Percentiles rank a stretch among this genome's conserved stretches.
Conservation (phyloP, 1,139 yeast genomes). For the Debaryomyces singareniensis region DNA sequence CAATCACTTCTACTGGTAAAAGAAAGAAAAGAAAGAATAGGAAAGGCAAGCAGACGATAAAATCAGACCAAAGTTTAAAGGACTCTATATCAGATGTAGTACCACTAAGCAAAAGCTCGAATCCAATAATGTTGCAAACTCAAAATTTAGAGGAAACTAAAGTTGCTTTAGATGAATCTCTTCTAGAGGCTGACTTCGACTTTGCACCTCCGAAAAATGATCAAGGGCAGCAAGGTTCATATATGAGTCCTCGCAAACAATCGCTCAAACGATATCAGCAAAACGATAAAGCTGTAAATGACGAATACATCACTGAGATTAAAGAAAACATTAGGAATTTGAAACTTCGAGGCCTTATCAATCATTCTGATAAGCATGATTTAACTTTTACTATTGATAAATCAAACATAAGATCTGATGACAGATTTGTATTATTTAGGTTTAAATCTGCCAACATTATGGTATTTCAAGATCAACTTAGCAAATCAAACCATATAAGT, state of each 20-base stretch:
- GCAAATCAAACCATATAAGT: constrained; percentile 8
- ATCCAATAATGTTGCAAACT: too few species aligned
- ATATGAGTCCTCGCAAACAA: constrained; percentile 34
- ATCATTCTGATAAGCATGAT: constrained; percentile 1
- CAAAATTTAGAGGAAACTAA: too few species aligned
- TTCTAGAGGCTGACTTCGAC: too few species aligned
- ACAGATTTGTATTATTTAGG: constrained; percentile 33
- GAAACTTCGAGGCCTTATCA: constrained; percentile 1
- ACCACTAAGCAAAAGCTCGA: too few species aligned
- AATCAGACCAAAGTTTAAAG: too few species aligned
- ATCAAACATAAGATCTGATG: constrained; percentile 21
- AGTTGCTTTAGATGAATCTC: too few species aligned
- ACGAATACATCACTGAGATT: constrained; percentile 19
- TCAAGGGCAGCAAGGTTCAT: neutral
- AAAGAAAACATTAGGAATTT: constrained; percentile 21
- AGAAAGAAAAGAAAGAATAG: too few species aligned
- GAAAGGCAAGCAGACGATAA: too few species aligned
- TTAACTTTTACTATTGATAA: constrained; percentile 1
- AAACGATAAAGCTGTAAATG: constrained; percentile 20
- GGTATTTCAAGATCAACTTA: constrained; percentile 35
- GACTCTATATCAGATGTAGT: too few species aligned
- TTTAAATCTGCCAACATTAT: constrained; percentile 32
- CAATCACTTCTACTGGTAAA: too few species aligned
- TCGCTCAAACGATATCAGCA: constrained; percentile 34
- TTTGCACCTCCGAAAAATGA: neutral